Percentiles rank a stretch among this genome's conserved stretches.
Conservation (phyloP, 495 filamentous ascomycete genomes). For the Penicillium lagena region DNA sequence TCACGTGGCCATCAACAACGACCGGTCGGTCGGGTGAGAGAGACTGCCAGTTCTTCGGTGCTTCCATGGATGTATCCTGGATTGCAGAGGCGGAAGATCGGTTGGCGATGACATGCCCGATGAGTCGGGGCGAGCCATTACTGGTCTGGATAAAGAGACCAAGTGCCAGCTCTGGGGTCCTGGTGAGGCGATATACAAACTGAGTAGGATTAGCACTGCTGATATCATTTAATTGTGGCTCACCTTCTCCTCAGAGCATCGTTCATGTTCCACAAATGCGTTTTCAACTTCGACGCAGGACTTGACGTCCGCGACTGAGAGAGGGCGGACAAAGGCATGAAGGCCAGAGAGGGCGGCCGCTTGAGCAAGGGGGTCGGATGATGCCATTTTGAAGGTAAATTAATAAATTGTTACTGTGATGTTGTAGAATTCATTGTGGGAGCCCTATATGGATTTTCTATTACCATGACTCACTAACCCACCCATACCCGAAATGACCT, state of each 20-base stretch:
- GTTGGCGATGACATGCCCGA: slow-evolving; percentile 16
- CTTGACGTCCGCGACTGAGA: slow-evolving; percentile 11
- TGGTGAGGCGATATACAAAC: slow-evolving; percentile 15
- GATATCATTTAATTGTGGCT: background rate
- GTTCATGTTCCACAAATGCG: slow-evolving; percentile 14
- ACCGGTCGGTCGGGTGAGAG: background rate
- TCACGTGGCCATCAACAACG: slow-evolving; percentile 3
- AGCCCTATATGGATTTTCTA: no score
- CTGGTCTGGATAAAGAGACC: slow-evolving; percentile 13
- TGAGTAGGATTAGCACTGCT: background rate
- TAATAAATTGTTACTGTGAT: no score
- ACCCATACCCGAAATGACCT: no score
- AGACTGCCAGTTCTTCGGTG: slow-evolving; percentile 14
- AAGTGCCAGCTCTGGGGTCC: slow-evolving; percentile 11
- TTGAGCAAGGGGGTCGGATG: no score
- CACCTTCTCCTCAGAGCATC: slow-evolving; percentile 21
- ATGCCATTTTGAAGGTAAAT: no score
- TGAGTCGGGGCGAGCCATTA: slow-evolving; percentile 2
- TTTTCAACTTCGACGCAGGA: slow-evolving; percentile 13
- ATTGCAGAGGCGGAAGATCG: slow-evolving; percentile 1
- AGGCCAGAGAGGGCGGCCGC: background rate
- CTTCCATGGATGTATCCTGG: slow-evolving; percentile 17
- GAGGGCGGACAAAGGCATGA: slow-evolving; percentile 6
- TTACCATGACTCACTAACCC: no score
- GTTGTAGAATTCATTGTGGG: no score